Percentiles rank a stretch among this genome's conserved stretches.
These are phyloP conservation scores for Glebionis coronaria DNA, from an alignment of 129 eudicot genomes.

Conservation along the genomic window DNA sequence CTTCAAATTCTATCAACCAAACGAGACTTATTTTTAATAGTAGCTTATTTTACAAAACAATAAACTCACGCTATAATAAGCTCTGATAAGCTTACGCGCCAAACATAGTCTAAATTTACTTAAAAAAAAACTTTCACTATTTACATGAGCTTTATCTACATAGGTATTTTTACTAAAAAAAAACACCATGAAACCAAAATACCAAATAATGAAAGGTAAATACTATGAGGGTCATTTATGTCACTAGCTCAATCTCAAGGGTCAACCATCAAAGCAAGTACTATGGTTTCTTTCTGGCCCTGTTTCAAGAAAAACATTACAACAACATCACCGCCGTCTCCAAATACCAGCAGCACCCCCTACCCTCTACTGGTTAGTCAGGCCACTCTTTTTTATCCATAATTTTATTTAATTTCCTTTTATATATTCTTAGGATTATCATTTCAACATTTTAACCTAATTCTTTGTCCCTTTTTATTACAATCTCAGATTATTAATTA, in stretches of 20 bases:
- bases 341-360: constrained; percentile 5
- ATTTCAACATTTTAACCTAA: constrained; percentile 6
- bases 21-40: no score
- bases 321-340: constrained; percentile 28
- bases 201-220: no score
- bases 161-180: no score
- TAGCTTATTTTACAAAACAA: no score
- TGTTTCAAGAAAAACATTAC: not conserved
- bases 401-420: not conserved
- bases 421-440: constrained; percentile 10
- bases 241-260: constrained; percentile 11
- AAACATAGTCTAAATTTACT: no score
- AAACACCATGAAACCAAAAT: no score
- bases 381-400: not conserved
- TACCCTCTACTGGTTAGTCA: constrained; percentile 24
- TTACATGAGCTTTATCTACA: no score
- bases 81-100: no score
- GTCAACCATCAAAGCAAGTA: no score
- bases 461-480: not conserved
- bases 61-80: no score
- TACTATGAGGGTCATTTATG: constrained; percentile 15
- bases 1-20: no score
- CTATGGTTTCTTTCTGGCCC: not conserved
- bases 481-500: not conserved
- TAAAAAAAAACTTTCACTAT: no score